Conservation (phyloP, 2,329 filamentous ascomycete genomes). For the Fusarium sp. region DNA sequence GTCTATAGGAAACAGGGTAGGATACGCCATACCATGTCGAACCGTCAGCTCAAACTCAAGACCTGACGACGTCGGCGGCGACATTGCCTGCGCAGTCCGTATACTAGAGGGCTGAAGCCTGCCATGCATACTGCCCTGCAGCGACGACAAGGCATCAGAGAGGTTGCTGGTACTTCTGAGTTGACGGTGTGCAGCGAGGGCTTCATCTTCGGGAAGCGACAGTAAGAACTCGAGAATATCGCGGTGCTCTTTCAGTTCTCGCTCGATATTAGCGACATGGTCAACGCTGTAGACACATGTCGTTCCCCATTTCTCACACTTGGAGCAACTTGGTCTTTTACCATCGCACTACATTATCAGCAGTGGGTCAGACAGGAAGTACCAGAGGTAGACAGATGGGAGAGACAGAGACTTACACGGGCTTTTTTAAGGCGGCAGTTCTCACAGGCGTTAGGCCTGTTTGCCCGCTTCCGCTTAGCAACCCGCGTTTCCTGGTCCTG, state of each 20-base stretch:
- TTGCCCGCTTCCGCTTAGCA: conserved; percentile 17
- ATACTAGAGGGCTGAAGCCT: conserved; percentile 27
- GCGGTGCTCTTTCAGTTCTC: conserved; percentile 26
- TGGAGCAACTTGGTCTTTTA: conserved; percentile 24
- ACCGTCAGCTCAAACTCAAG: conserved; percentile 41
- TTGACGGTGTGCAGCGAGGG: conserved; percentile 9
- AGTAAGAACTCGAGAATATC: conserved; percentile 25
- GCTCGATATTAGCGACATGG: conserved; percentile 25
- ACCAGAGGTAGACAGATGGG: too few species aligned
- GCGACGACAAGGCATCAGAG: conserved; percentile 13
- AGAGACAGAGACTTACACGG: conserved; percentile 22
- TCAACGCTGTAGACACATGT: conserved; percentile 24
- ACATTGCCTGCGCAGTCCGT: conserved; percentile 11
- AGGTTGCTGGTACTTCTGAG: conserved; percentile 4
- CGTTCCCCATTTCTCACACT: conserved; percentile 25
- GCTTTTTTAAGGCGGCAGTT: conserved; percentile 34
- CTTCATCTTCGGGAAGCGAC: conserved; percentile 17
- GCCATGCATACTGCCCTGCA: conserved; percentile 30
- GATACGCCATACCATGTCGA: conserved; percentile 33
- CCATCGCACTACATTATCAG: conserved; percentile 27
- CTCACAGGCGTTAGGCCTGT: conserved; percentile 32
- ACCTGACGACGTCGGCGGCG: conserved; percentile 29
- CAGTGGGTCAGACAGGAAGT: conserved; percentile 16
- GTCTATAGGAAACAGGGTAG: conserved; percentile 28
- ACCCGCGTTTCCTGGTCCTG: conserved; percentile 20